Conservation (phyloP, 768 basidiomycete species). For the Gyrodon lividus region DNA sequence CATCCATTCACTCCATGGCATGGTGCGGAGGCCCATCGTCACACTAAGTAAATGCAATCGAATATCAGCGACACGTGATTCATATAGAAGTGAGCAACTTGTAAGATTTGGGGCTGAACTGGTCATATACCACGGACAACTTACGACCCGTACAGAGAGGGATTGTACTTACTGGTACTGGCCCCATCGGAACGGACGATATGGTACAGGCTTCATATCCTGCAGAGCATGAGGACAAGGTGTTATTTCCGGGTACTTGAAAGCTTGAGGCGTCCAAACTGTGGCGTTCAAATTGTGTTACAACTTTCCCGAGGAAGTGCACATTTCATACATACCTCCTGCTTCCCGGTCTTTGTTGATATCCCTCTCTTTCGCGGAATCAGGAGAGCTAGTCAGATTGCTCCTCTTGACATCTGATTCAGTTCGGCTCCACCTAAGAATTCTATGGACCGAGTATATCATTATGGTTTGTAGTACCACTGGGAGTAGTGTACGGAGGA, state of each 20-base stretch:
- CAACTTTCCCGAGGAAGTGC: background rate
- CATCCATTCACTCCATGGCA: slow-evolving; percentile 77
- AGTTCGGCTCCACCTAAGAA: slow-evolving; percentile 8
- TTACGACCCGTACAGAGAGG: background rate
- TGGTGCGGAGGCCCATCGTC: slow-evolving; percentile 70
- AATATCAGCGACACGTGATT: slow-evolving; percentile 1
- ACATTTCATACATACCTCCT: slow-evolving; percentile 23
- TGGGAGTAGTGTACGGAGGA: slow-evolving; percentile 10
- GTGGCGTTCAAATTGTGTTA: background rate
- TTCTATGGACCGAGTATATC: slow-evolving; percentile 16
- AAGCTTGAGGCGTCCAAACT: slow-evolving; percentile 58
- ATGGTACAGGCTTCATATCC: slow-evolving; percentile 58
- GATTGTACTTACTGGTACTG: slow-evolving; percentile 58
- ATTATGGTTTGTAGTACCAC: slow-evolving; percentile 13
- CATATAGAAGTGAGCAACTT: background rate
- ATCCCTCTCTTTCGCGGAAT: slow-evolving; percentile 1
- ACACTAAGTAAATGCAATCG: slow-evolving; percentile 38
- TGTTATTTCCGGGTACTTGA: slow-evolving; percentile 52
- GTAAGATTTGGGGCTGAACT: background rate
- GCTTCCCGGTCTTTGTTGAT: slow-evolving; percentile 22
- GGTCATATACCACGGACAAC: background rate
- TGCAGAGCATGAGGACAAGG: slow-evolving; percentile 39
- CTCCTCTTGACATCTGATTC: background rate
- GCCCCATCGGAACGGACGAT: slow-evolving; percentile 69
- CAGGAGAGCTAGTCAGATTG: background rate